These are phyloP conservation scores for Penicillium riverlandense DNA, from an alignment of 495 filamentous ascomycete species.

Conservation along the genomic window DNA sequence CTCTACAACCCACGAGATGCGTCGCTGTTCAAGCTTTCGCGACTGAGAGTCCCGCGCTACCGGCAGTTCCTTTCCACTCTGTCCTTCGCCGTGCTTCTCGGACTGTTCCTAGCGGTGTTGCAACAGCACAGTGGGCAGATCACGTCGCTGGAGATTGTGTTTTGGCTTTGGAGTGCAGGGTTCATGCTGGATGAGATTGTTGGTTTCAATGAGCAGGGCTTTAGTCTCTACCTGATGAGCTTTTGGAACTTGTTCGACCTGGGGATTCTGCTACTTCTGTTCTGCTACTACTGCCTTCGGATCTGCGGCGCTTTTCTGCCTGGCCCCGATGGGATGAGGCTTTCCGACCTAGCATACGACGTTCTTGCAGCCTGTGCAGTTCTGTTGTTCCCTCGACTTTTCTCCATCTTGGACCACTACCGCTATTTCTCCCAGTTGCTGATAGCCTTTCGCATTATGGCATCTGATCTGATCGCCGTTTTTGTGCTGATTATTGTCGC, in stretches of 20 bases:
- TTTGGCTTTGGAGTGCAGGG: conserved; percentile 95
- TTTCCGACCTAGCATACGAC: conserved; percentile 80
- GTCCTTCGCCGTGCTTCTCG: conserved; percentile 73
- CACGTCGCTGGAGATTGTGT: conserved; percentile 73
- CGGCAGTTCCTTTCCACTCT: conserved; percentile 80
- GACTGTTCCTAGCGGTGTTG: conserved; percentile 75
- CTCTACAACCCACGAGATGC: conserved; percentile 89
- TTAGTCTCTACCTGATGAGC: conserved; percentile 91
- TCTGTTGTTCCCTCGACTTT: conserved; percentile 80
- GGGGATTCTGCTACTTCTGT: conserved; percentile 76
- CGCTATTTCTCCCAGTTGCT: conserved; percentile 90
- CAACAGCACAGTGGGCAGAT: conserved; percentile 62
- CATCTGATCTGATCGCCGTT: conserved; percentile 75
- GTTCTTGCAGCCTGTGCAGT: conserved; percentile 83
- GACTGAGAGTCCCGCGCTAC: conserved; percentile 84
- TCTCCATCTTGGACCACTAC: conserved; percentile 88
- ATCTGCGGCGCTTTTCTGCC: conserved; percentile 75
- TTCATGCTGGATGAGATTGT: conserved; percentile 96
- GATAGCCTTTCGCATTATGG: conserved; percentile 90
- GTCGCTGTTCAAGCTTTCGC: conserved; percentile 81
- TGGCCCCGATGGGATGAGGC: conserved; percentile 52
- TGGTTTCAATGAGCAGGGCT: conserved; percentile 88
- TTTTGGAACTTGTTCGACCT: conserved; percentile 95
- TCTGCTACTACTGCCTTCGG: conserved; percentile 82
- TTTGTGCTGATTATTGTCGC: conserved; percentile 74